Evolutionary conservation across 257 asterid species (phyloP).

Genomic region (Solanum pennellii): DNA sequence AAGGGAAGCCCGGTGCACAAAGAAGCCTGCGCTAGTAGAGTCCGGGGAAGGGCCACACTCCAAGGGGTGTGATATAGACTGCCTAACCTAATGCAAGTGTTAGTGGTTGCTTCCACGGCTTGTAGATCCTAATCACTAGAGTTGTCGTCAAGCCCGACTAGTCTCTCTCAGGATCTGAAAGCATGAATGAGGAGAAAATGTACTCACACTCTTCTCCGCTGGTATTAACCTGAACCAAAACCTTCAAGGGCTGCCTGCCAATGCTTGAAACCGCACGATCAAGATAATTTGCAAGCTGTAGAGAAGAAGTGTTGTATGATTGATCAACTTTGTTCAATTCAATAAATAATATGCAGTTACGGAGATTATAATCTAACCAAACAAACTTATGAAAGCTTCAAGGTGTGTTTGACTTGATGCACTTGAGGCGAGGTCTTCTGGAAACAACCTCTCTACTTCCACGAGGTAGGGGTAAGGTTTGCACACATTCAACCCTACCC

Average conservation of each 20-base stretch:
- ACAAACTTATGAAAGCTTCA: neutral
- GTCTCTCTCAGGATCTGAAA: neutral
- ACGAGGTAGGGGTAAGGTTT: neutral
- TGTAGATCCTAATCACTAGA: neutral
- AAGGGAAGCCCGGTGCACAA: neutral
- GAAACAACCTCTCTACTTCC: neutral
- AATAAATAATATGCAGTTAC: neutral
- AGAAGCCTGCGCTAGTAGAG: neutral
- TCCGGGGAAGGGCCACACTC: neutral
- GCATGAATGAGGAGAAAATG: neutral
- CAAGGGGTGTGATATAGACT: neutral
- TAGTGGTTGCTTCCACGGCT: neutral
- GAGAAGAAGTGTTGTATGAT: neutral
- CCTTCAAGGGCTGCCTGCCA: constrained; percentile 64
- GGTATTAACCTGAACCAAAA: constrained; percentile 83
- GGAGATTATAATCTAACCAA: neutral
- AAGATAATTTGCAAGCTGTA: constrained; percentile 60
- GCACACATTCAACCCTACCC: neutral
- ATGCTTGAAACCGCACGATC: constrained; percentile 61
- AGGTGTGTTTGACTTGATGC: neutral
- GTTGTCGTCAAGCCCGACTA: neutral
- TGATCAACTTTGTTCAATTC: neutral
- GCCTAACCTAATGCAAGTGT: neutral
- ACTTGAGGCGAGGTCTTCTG: neutral
- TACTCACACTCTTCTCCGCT: constrained; percentile 88